A percentile compares a stretch with the other conserved stretches of the same genome.
Conservation (phyloP, 2,329 filamentous ascomycete species). For the Fusarium sterilihyphosum region DNA sequence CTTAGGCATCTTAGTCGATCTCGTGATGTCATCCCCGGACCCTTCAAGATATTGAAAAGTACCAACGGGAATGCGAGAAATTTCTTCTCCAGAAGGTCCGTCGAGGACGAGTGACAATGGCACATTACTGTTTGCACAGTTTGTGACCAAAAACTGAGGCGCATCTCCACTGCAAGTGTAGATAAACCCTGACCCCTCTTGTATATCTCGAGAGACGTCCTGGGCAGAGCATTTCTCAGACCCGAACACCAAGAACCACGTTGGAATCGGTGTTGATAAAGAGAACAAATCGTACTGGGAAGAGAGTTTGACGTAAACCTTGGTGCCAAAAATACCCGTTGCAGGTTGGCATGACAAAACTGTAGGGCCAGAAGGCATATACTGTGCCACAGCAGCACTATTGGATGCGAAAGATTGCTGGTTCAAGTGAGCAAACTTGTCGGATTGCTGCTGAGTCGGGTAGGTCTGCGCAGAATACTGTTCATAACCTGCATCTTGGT, state of each 20-base stretch:
- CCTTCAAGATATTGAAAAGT: conserved; percentile 62
- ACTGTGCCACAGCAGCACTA: conserved; percentile 70
- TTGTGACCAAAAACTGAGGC: conserved; percentile 67
- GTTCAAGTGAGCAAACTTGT: conserved; percentile 64
- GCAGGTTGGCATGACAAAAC: conserved; percentile 77
- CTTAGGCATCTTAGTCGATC: conserved; percentile 50
- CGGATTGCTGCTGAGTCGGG: conserved; percentile 58
- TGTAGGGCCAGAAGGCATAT: conserved; percentile 68
- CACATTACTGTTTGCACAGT: conserved; percentile 60
- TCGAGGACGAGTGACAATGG: conserved; percentile 66
- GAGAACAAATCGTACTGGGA: conserved; percentile 76
- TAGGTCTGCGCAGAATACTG: conserved; percentile 62
- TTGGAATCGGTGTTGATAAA: conserved; percentile 64
- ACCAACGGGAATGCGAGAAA: conserved; percentile 60
- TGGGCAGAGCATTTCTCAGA: conserved; percentile 71
- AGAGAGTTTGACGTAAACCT: conserved; percentile 77
- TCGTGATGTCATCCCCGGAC: conserved; percentile 57
- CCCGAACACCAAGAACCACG: conserved; percentile 80
- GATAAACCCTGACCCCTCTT: conserved; percentile 68
- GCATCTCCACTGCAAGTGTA: conserved; percentile 79
- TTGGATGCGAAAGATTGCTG: conserved; percentile 68
- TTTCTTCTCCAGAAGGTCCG: conserved; percentile 60
- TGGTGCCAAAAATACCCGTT: conserved; percentile 74
- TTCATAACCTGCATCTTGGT: conserved; percentile 66
- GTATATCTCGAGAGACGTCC: conserved; percentile 69